A percentile compares a stretch with the other conserved stretches of the same genome.
phyloP scores from a whole-genome alignment of 108 stramenopile species.

The Heterococcus sp. region DNA sequence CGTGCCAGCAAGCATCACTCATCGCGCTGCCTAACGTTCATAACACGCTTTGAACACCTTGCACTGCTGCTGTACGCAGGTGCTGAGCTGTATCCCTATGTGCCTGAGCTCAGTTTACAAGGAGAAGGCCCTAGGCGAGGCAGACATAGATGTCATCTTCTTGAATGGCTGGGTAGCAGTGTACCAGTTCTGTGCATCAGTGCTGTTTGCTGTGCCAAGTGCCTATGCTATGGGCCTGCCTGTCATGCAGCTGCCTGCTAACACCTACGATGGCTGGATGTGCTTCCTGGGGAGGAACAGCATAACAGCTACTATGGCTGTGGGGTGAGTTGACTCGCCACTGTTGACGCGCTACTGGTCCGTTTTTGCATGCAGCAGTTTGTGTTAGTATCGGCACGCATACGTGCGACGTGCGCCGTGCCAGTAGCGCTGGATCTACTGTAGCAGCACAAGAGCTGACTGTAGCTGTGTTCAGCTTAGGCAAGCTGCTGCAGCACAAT shows the following conservation, averaged over 20 bases:
- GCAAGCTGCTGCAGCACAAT: no score
- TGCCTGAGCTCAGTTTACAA: constrained; percentile 88
- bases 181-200: constrained; percentile 76
- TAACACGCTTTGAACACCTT: no score
- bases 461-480: no score
- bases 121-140: constrained; percentile 76
- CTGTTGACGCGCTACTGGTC: no score
- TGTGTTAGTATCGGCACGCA: no score
- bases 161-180: constrained; percentile 89
- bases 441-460: no score
- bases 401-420: no score
- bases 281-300: constrained; percentile 68
- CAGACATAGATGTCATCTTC: constrained; percentile 79
- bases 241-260: constrained; percentile 56
- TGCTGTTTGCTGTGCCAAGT: constrained; percentile 74
- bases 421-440: no score
- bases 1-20: no score
- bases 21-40: no score
- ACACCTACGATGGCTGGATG: constrained; percentile 68
- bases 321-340: constrained; percentile 2
- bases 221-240: constrained; percentile 57
- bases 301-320: constrained; percentile 1
- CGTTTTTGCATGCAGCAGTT: no score
- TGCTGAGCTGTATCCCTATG: constrained; percentile 86
- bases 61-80: constrained; percentile 42